A percentile compares a stretch with the other conserved stretches of the same genome.
These are phyloP conservation scores for Colletotrichum sp. DNA, from an alignment of 2,329 filamentous ascomycete species.

Conservation along the genomic window DNA sequence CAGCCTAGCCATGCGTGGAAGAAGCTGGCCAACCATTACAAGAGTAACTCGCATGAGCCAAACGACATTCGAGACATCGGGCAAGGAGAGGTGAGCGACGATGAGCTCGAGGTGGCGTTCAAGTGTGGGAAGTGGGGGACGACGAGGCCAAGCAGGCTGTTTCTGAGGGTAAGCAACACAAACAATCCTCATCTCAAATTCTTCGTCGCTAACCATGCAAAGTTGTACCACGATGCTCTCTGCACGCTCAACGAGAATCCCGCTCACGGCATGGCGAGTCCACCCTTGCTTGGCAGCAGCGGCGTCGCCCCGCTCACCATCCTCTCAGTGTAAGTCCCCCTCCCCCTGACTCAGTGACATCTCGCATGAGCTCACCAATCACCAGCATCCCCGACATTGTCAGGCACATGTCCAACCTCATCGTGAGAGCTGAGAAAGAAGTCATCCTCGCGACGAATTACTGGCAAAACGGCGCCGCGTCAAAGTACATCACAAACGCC, in stretches of 20 bases:
- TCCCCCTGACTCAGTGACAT: neutral
- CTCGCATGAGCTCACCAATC: neutral
- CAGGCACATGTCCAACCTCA: slow-evolving; percentile 77
- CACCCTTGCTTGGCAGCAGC: slow-evolving; percentile 53
- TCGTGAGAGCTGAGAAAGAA: slow-evolving; percentile 73
- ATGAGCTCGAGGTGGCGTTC: neutral
- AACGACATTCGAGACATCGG: neutral
- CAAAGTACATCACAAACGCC: slow-evolving; percentile 69
- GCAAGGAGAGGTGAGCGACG: neutral
- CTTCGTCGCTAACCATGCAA: neutral
- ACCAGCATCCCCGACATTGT: slow-evolving; percentile 66
- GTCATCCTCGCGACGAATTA: slow-evolving; percentile 78
- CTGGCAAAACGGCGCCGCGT: slow-evolving; percentile 73
- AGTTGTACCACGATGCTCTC: neutral
- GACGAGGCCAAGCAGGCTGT: neutral
- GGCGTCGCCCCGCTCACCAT: slow-evolving; percentile 73
- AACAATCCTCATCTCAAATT: neutral
- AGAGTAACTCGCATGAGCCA: neutral
- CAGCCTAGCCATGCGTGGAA: neutral
- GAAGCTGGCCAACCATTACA: neutral
- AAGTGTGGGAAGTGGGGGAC: neutral
- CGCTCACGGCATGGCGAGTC: slow-evolving; percentile 54
- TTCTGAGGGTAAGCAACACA: neutral
- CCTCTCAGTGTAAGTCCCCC: slow-evolving; percentile 56
- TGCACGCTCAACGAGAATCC: neutral